A percentile compares a stretch with the other conserved stretches of the same genome.
Evolutionary conservation across 208 protist genomes (phyloP).

Genomic region (Crithidia bombi): DNA sequence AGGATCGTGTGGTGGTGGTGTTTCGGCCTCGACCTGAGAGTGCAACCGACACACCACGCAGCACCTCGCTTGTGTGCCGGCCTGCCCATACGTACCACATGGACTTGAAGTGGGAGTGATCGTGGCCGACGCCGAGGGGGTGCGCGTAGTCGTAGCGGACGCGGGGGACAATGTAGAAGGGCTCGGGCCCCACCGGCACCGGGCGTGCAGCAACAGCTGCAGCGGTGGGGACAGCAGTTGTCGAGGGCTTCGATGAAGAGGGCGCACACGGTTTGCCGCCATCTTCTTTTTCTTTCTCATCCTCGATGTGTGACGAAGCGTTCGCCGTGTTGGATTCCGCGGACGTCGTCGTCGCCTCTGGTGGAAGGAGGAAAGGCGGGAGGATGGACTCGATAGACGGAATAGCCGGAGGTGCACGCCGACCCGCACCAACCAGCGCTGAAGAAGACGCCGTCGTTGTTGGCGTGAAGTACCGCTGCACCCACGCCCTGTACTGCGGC

Average conservation of each 20-base stretch:
- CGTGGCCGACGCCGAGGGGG: conserved; percentile 59
- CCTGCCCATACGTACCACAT: conserved; percentile 81
- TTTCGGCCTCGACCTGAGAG: conserved; percentile 10
- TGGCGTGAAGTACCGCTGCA: conserved; percentile 39
- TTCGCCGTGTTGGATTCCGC: neutral
- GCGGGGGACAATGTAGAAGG: conserved; percentile 65
- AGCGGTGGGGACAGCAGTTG: neutral
- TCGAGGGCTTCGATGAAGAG: neutral
- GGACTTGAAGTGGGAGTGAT: conserved; percentile 76
- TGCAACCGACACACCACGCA: conserved; percentile 47
- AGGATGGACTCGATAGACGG: conserved; percentile 22
- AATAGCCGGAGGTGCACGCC: conserved; percentile 7
- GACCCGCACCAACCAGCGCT: conserved; percentile 38
- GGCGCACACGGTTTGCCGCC: neutral
- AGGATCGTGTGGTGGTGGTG: neutral
- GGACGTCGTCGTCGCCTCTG: neutral
- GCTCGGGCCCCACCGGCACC: conserved; percentile 43
- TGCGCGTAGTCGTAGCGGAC: conserved; percentile 69
- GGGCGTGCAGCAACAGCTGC: neutral
- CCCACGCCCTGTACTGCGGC: conserved; percentile 56
- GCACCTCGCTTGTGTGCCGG: conserved; percentile 51
- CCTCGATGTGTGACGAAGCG: neutral
- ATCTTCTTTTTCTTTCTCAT: neutral
- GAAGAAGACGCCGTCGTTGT: conserved; percentile 8
- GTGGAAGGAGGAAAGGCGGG: conserved; percentile 41